Evolutionary conservation across 352 stramenopile species (phyloP), one percentile per base, ranked within the genome.

Genomic region (Pythium dissimile): DNA sequence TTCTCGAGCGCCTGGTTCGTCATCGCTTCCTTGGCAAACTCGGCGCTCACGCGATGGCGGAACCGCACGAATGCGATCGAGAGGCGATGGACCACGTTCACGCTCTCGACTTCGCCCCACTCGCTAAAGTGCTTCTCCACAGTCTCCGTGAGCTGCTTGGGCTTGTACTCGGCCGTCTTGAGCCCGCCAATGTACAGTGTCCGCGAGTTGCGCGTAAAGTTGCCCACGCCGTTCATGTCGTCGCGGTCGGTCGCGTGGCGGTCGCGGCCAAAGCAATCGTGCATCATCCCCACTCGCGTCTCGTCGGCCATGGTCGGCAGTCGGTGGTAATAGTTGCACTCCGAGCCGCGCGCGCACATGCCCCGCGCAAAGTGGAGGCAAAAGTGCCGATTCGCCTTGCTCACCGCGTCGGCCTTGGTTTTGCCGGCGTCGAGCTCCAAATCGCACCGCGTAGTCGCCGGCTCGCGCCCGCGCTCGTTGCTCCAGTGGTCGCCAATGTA

Each of bases 251-350:
- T 92, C 20, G 73, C 81, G 62, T 98, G 92, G 20, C 93, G 84
- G 32, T 97, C 90, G 9, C 93, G 71, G 0, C 93, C 93, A 55
- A 98, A 98, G 55, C 86, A 92, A 70, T 98, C 93, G 69, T 92
- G 86, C 72, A 95, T 92, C 67, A 96, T 87, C 26, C 86, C 84
- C n/a, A 92, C 71, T 10, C 81, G 72, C 13, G 69, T 69, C 49
- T 92, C 82, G 45, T 94, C 82, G 7, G 78, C 78, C 44, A 83
- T 83, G 0, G 80, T 82, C 32, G 89, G 87, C 16, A 96, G 68
- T 12, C 89, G 72, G 58, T 98, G 93, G 68, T 94, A 97, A 66
- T 96, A 98, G 57, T 73, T 92, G 75, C 93, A 98, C n/a, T 96
- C 76, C 3, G 70, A 57, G 12, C 92, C 93, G 28, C 88, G 70